Evolutionary conservation across 768 basidiomycete genomes (phyloP), one percentile per base, ranked within the genome.

Genomic region (Russula griseocarnosa): DNA sequence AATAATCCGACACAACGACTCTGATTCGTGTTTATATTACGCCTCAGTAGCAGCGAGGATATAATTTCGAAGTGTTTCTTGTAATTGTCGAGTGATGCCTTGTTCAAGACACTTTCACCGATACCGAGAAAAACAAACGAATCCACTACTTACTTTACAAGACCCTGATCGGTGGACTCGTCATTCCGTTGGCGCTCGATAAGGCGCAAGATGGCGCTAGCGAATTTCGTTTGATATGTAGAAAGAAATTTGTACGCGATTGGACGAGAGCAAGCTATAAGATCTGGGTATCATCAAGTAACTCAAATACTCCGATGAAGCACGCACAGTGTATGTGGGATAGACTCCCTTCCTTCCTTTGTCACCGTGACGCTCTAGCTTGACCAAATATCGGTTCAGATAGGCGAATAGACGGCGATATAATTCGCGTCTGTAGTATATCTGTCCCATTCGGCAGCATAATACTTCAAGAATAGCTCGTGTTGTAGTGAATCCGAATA

Each of bases 311-410:
- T n/a, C 8, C 60, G 36, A 46, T 49, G 30, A 56, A 14, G 40
- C 5, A 77, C 88, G 72, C 69, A 96, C 95, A 30, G 96, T 99
- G 73, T 98, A 98, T 24, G 98, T 92, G 1, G 86, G 87, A 77
- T 98, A 98, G 22, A 98, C 90, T 49, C 87, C 89, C 76, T 92
- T 95, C 70, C 95, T 81, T 18, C 97, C 97, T 74, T 98, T 96
- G 70, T 98, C 96, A 71, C n/a, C n/a, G n/a, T n/a, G n/a, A 71
- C 95, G 86, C 74, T 99, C 97, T 58, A 95, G 83, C 78, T 95
- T 96, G 50, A 99, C 96, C 97, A 96, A 99, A 76, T 98, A 94
- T 57, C 96, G 92, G 76, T 99, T 98, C 62, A 99, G 82, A 77
- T 98, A 98, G 3, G 93, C 94, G 79, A 98, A 98, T 42, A 98